Evolutionary conservation across 2,329 filamentous ascomycete species (phyloP).

Genomic region (Acrocalymma vagum): DNA sequence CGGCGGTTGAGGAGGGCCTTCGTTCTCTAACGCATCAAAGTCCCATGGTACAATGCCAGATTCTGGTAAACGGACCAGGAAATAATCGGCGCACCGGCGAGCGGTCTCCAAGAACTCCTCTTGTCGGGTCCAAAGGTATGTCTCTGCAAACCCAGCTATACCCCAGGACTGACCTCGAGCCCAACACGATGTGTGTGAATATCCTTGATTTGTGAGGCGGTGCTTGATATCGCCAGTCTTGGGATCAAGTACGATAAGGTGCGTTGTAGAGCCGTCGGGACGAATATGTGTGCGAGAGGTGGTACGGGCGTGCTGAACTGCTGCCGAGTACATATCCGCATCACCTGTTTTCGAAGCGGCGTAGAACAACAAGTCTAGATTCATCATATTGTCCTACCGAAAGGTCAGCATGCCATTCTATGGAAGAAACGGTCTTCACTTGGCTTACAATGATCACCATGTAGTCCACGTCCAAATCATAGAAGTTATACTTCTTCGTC

Average conservation of each 20-base stretch:
- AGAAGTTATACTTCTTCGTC: slow-evolving; percentile 48
- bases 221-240: slow-evolving; percentile 36
- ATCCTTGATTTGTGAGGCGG: slow-evolving; percentile 52
- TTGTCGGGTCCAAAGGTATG: slow-evolving; percentile 49
- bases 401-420: no score
- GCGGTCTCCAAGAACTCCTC: slow-evolving; percentile 49
- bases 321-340: slow-evolving; percentile 37
- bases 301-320: slow-evolving; percentile 49
- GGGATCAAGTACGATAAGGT: slow-evolving; percentile 1
- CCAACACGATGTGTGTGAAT: slow-evolving; percentile 48
- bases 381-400: slow-evolving; percentile 29
- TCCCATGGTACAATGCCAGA: slow-evolving; percentile 54
- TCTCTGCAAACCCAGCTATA: slow-evolving; percentile 51
- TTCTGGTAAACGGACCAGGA: slow-evolving; percentile 46
- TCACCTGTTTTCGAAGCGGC: slow-evolving; percentile 44
- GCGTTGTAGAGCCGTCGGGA: slow-evolving; percentile 34
- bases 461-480: slow-evolving; percentile 43
- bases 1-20: slow-evolving; percentile 43
- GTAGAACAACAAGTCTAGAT: slow-evolving; percentile 54
- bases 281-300: slow-evolving; percentile 51
- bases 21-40: slow-evolving; percentile 44
- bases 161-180: slow-evolving; percentile 55
- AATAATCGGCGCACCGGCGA: slow-evolving; percentile 41
- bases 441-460: slow-evolving; percentile 51
- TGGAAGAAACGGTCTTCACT: no score